Percentiles rank a stretch among this genome's conserved stretches.
phyloP scores from a whole-genome alignment of 345 rosid genomes.

The Pugionium dolabratum region DNA sequence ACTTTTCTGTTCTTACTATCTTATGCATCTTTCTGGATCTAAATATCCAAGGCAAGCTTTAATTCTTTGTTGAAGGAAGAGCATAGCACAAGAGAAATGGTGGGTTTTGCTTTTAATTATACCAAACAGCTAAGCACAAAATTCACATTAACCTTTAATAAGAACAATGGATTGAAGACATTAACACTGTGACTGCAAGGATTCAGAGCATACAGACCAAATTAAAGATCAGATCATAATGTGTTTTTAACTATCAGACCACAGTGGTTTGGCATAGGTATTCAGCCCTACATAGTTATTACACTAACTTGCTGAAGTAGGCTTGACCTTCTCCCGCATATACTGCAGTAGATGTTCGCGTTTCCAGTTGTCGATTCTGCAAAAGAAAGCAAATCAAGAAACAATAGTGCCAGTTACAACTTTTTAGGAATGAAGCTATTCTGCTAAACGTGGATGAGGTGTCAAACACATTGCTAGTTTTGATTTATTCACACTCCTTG shows the following conservation, averaged over 20 bases:
- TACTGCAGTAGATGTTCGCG: slow-evolving; percentile 87
- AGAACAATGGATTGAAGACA: too few species aligned
- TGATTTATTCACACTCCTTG: background rate
- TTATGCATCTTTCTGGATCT: background rate
- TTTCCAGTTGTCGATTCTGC: slow-evolving; percentile 98
- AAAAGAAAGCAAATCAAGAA: background rate
- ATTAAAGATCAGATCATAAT: too few species aligned
- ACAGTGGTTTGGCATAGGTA: slow-evolving; percentile 5
- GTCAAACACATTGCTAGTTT: background rate
- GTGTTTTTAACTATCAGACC: slow-evolving; percentile 9
- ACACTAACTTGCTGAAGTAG: slow-evolving; percentile 45
- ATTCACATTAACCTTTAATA: background rate
- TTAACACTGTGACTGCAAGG: background rate
- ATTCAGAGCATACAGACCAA: too few species aligned
- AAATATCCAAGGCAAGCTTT: slow-evolving; percentile 13
- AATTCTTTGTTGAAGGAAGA: background rate
- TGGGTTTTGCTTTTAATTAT: background rate
- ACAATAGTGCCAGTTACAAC: slow-evolving; percentile 8
- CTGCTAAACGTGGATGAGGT: background rate
- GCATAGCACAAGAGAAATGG: background rate
- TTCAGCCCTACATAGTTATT: slow-evolving; percentile 14
- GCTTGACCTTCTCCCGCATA: slow-evolving; percentile 72
- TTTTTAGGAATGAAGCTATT: background rate
- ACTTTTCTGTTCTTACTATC: background rate
- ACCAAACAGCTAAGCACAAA: slow-evolving; percentile 7